These are phyloP conservation scores for Potentilla sterilis DNA, from an alignment of 306 rosid genomes.

Conservation along the genomic window DNA sequence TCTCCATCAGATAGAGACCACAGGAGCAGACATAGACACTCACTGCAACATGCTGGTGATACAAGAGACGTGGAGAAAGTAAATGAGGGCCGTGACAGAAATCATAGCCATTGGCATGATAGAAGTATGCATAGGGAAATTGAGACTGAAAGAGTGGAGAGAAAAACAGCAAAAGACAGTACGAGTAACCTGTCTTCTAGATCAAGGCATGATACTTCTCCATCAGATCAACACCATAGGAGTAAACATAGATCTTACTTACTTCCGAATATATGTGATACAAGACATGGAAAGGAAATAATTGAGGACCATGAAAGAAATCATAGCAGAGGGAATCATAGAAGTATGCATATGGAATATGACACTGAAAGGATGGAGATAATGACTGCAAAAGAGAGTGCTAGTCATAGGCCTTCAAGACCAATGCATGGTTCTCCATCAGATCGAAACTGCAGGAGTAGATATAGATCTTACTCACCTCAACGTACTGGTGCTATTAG, in stretches of 20 bases:
- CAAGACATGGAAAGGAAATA: not conserved
- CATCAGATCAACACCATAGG: slow-evolving; percentile 14
- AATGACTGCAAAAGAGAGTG: slow-evolving; percentile 41
- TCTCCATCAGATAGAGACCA: slow-evolving; percentile 20
- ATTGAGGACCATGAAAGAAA: slow-evolving; percentile 1
- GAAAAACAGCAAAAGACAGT: not conserved
- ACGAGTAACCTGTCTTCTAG: slow-evolving; percentile 29
- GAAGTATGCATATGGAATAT: slow-evolving; percentile 29
- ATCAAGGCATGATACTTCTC: slow-evolving; percentile 46
- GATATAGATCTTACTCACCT: slow-evolving; percentile 22
- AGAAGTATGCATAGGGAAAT: slow-evolving; percentile 36
- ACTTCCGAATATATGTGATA: slow-evolving; percentile 12
- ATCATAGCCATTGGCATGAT: slow-evolving; percentile 1
- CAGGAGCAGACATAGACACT: slow-evolving; percentile 18
- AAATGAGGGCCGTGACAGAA: not conserved
- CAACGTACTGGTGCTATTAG: slow-evolving; percentile 9
- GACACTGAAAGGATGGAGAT: slow-evolving; percentile 45
- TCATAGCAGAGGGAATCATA: not conserved
- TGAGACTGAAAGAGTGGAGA: slow-evolving; percentile 2
- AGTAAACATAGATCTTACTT: slow-evolving; percentile 20
- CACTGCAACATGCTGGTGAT: slow-evolving; percentile 18
- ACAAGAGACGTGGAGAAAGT: not conserved
- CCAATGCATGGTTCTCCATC: slow-evolving; percentile 48
- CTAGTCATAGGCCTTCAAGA: slow-evolving; percentile 49
- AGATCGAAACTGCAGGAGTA: slow-evolving; percentile 13